Evolutionary conservation across 2,329 filamentous ascomycete genomes (phyloP).

Genomic region (Pseudogymnoascus sp.): DNA sequence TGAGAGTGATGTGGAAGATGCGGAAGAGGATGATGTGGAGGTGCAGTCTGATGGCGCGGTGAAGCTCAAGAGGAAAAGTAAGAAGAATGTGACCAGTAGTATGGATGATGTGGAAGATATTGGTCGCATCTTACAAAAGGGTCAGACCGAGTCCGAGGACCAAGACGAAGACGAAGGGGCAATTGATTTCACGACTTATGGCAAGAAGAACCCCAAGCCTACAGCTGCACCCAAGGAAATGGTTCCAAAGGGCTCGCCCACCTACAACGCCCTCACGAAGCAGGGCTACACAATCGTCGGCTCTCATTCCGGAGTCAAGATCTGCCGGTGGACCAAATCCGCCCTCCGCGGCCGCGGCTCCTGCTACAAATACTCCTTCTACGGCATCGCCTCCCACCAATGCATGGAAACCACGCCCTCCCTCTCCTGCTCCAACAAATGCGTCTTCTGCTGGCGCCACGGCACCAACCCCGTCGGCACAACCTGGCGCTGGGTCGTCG

Average conservation of each 20-base stretch:
- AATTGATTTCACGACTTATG: conserved; percentile 78
- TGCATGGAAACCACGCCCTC: conserved; percentile 98
- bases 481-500: conserved; percentile 93
- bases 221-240: conserved; percentile 64
- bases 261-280: conserved; percentile 82
- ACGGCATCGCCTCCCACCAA: conserved; percentile 90
- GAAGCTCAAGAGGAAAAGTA: conserved; percentile 33
- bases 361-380: conserved; percentile 97
- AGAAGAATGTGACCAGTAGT: conserved; percentile 37
- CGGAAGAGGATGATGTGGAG: conserved; percentile 77
- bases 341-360: conserved; percentile 86
- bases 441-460: conserved; percentile 97
- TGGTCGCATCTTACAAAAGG: conserved; percentile 52
- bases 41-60: conserved; percentile 59
- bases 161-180: conserved; percentile 45
- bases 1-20: conserved; percentile 80
- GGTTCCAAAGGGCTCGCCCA: conserved; percentile 86
- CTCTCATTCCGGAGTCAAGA: conserved; percentile 92
- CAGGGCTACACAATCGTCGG: conserved; percentile 95
- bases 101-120: conserved; percentile 83
- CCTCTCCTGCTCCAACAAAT: conserved; percentile 94
- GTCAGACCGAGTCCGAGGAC: conserved; percentile 28
- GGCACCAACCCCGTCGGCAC: conserved; percentile 96
- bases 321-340: conserved; percentile 97
- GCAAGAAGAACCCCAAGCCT: conserved; percentile 38